A percentile compares a stretch with the other conserved stretches of the same genome.
Evolutionary conservation across 768 basidiomycete species (phyloP).

Genomic region (Amanita thiersii): DNA sequence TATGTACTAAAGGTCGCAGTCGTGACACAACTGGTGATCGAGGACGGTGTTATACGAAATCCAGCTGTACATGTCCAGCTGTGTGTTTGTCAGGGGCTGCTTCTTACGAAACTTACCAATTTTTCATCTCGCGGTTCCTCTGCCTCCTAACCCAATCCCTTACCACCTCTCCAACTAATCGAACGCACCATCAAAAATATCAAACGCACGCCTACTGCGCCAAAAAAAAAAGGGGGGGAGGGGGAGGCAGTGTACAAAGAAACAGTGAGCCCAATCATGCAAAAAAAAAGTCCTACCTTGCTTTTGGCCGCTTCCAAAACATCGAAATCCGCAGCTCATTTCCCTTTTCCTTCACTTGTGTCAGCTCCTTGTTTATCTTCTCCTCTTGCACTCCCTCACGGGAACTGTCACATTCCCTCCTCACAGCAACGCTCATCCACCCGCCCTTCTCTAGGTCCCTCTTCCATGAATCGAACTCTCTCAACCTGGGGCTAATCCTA

Average conservation of each 20-base stretch:
- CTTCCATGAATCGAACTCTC: conserved; percentile 33
- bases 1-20: too few relatives aligned
- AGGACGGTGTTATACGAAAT: too few relatives aligned
- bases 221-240: neutral
- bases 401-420: conserved; percentile 18
- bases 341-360: neutral
- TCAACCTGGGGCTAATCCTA: conserved; percentile 30
- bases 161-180: too few relatives aligned
- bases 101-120: too few relatives aligned
- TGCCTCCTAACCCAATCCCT: too few relatives aligned
- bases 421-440: conserved; percentile 29
- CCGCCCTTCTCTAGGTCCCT: conserved; percentile 23
- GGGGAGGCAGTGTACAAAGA: too few relatives aligned
- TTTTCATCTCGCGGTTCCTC: too few relatives aligned
- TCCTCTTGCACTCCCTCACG: neutral
- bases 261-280: too few relatives aligned
- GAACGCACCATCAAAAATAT: conserved; percentile 5
- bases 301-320: neutral
- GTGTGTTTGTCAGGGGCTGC: too few relatives aligned
- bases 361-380: neutral
- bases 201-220: conserved; percentile 4
- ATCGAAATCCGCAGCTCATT: neutral
- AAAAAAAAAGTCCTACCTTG: neutral
- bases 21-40: too few relatives aligned
- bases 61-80: too few relatives aligned